A percentile compares a stretch with the other conserved stretches of the same genome.
These are phyloP conservation scores for Fusarium oligoseptatum DNA, from an alignment of 2,329 filamentous ascomycete genomes.

Conservation along the genomic window DNA sequence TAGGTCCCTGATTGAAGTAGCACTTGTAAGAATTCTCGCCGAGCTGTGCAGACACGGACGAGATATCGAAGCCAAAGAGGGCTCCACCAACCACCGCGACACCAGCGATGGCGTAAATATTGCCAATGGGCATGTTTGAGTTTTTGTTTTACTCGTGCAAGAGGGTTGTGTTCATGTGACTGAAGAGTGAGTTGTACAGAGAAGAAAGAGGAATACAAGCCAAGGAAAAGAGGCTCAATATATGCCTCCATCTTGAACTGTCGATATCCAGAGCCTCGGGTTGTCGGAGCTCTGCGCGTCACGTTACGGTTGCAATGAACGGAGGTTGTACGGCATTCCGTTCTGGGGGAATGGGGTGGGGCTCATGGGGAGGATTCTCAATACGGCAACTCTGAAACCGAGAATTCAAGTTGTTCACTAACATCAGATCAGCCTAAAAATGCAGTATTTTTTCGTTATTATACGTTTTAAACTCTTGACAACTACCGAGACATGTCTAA, in stretches of 20 bases:
- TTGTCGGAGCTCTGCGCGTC: background rate
- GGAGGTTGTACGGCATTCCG: conserved; percentile 9
- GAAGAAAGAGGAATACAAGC: background rate
- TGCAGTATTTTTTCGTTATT: background rate
- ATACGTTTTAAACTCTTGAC: background rate
- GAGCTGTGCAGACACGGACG: conserved; percentile 42
- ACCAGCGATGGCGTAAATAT: conserved; percentile 44
- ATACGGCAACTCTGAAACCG: conserved; percentile 5
- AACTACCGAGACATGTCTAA: background rate
- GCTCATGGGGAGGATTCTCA: background rate
- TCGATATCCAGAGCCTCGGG: conserved; percentile 1
- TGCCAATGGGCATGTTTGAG: conserved; percentile 38
- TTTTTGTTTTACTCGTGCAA: background rate
- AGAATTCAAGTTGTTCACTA: conserved; percentile 5
- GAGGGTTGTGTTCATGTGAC: background rate
- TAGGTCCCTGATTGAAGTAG: conserved; percentile 55
- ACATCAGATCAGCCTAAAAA: background rate
- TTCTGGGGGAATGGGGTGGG: conserved; percentile 21
- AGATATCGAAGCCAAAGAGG: conserved; percentile 45
- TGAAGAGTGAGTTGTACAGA: background rate
- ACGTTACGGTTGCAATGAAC: conserved; percentile 17
- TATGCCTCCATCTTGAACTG: conserved; percentile 11
- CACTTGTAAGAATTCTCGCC: conserved; percentile 54
- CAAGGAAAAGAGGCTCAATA: background rate
- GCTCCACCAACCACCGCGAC: conserved; percentile 42